Evolutionary conservation across 75 land plant species (phyloP).

Genomic region (Picea sitchensis): DNA sequence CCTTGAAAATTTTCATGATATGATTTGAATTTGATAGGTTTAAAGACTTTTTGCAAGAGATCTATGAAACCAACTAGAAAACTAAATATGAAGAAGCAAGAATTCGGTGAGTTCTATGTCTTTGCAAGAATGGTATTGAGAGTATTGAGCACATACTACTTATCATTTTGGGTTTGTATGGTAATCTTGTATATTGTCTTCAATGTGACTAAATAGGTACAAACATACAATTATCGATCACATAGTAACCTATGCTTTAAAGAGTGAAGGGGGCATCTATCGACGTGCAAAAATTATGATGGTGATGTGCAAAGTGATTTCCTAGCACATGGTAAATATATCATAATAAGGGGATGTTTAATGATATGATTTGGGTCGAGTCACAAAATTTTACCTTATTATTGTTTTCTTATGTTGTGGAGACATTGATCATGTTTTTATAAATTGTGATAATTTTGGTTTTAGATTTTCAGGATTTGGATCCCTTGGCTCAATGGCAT

Average conservation of each 20-base stretch:
- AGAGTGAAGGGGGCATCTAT: constrained; percentile 95
- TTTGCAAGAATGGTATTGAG: background rate
- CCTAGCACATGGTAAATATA: constrained; percentile 78
- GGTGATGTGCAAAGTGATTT: constrained; percentile 99
- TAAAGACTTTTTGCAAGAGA: constrained; percentile 93
- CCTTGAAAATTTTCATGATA: background rate
- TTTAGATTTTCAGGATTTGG: constrained; percentile 78
- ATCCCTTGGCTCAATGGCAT: constrained; percentile 95
- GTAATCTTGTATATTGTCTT: background rate
- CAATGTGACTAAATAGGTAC: constrained; percentile 51
- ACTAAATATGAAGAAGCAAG: constrained; percentile 81
- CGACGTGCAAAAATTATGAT: constrained; percentile 98
- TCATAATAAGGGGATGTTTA: background rate
- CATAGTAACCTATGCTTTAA: constrained; percentile 95
- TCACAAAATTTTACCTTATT: background rate
- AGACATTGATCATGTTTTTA: background rate
- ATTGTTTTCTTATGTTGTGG: background rate
- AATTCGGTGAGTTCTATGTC: constrained; percentile 56
- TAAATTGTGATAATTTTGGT: background rate
- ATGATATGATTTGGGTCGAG: background rate
- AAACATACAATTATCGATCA: constrained; percentile 97
- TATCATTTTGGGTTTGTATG: background rate
- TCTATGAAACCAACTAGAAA: constrained; percentile 77
- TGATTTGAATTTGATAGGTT: constrained; percentile 43
- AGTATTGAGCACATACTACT: background rate